These are phyloP conservation scores for Spinacia oleracea DNA, from an alignment of 179 eudicot species.

Conservation along the genomic window DNA sequence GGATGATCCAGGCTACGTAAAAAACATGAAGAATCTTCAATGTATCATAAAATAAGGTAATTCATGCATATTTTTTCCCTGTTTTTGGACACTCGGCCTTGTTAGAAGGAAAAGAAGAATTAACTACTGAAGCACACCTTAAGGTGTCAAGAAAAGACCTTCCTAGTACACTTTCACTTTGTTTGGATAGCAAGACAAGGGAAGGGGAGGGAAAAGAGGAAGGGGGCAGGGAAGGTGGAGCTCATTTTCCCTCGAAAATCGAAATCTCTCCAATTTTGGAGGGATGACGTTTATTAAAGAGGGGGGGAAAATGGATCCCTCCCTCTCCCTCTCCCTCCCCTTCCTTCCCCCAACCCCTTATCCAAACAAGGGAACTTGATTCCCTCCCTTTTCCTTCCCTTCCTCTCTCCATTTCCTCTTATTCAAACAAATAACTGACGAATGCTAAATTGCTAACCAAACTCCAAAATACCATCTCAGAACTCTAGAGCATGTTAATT, in stretches of 20 bases:
- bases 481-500: not conserved
- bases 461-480: not conserved
- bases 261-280: no score
- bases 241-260: no score
- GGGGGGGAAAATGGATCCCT: no score
- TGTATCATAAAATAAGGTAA: not conserved
- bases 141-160: not conserved
- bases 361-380: no score
- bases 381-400: no score
- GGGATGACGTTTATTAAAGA: no score
- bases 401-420: no score
- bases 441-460: not conserved
- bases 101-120: not conserved
- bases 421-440: not conserved
- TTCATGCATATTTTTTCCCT: not conserved
- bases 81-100: not conserved
- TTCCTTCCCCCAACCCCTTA: no score
- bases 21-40: not conserved
- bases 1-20: not conserved
- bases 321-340: no score
- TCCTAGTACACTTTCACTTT: not conserved
- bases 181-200: no score
- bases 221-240: no score
- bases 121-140: not conserved
- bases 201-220: no score